Base-by-base conservation (phyloP, 345 rosid genomes). In the Brassica incana region DNA sequence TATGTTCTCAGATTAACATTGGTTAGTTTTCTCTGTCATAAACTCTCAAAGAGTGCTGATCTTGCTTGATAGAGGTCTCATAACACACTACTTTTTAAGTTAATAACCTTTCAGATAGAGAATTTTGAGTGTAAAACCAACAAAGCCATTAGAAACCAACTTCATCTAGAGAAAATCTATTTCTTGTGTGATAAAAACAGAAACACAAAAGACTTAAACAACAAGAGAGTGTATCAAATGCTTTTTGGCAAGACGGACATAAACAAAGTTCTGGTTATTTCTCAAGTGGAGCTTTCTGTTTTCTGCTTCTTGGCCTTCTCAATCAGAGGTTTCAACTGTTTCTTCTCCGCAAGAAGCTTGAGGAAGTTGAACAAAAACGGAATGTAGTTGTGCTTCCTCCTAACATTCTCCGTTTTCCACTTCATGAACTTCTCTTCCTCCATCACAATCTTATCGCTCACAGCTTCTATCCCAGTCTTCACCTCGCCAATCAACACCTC, bases 261-360 rank as follows among this genome's bases (percentile, higher is more conserved):
- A 50, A 61, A 36, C 30, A 35, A 29, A 12, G 69, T 35, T 10
- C 6, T n/a, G 2, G 1, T 36, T 36, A 16, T 48, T 45, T 4
- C 50, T 88, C 88, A 90, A 59, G 85, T 83, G 35, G 86, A 56
- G 84, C 85, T 84, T 84, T 87, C 85, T 14, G 88, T 83, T 54
- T 92, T 95, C 90, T 91, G 97, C 88, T 91, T 93, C 88, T 90
- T 95, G 54, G 99, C 99, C 81, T 93, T 93, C 89, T 95, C 99
- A 18, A 93, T 90, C 33, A 95, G 91, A 18, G 98, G 98, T 80
- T 93, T 95, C 89, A 95, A 82, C 86, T 95, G 99, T 91, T 93
- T 95, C 93, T 95, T 95, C 83, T 93, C 99, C 0, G 99, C 98
- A 8, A 95, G 98, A 84, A 93, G 88, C 85, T 95, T 95, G 56